Evolutionary conservation across 2,329 filamentous ascomycete species (phyloP), one percentile per base, ranked within the genome.

Genomic region (Pestalotiopsis sp.): DNA sequence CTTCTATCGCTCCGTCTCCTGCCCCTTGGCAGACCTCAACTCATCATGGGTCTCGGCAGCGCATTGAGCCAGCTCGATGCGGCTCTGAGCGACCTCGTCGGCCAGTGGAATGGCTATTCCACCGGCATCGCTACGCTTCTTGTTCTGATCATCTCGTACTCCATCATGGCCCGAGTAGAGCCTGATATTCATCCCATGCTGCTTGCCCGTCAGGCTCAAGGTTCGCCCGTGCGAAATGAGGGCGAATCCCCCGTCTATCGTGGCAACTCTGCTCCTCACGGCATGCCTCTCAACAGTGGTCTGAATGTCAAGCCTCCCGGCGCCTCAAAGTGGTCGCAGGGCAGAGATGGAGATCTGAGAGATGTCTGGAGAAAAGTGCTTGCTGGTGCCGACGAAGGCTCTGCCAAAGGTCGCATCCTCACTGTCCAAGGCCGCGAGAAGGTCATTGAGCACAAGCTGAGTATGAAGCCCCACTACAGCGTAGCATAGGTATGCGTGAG

Each of bases 151-250:
- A 80, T 95, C 67, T 85, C 90, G 67, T 94, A 93, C 79, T 87
- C 90, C 58, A 81, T 97, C 71, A 83, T 92, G 74, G 89, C 89
- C 69, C 86, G 88, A 64, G 87, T 89, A 69, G 95, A 98, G 65
- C 92, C 96, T 5, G 96, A 99, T 82, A 92, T 92, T 4, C 96
- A 98, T 79, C 95, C 96, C 40, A 90, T 97, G 79, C 87, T 98
- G 61, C 90, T 99, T 35, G 92, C 93, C 66, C 89, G 95, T 66
- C 96, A 98, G 83, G 89, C 94, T 2, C 86, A 90, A 71, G 86
- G 92, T 64, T 92, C 93, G 9, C 88, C 91, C 13, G 92, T 98
- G 65, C 88, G 96, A 73, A 90, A 95, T 73, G 88, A 92, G 68
- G 92, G 93, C 72, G 92, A 98, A 80, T 97, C 94, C 55, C 91